These are phyloP conservation scores for Pythium sukuiense DNA, from an alignment of 352 stramenopile genomes.

Conservation along the genomic window DNA sequence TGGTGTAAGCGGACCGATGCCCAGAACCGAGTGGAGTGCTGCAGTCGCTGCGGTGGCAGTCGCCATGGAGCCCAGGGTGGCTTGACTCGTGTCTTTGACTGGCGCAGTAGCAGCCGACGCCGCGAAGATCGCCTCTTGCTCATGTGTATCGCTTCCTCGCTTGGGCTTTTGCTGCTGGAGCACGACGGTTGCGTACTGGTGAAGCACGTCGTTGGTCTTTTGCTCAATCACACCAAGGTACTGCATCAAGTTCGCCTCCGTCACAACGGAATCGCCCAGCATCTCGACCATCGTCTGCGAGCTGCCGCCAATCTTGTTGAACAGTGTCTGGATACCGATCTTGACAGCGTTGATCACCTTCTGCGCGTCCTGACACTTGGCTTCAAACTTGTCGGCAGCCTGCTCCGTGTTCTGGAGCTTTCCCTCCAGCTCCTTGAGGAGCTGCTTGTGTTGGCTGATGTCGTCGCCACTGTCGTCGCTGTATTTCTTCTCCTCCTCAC, in stretches of 20 bases:
- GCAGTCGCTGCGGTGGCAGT: slow-evolving; percentile 25
- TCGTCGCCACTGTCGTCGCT: slow-evolving; percentile 82
- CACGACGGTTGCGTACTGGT: slow-evolving; percentile 71
- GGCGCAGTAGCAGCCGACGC: slow-evolving; percentile 14
- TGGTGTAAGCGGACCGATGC: slow-evolving; percentile 78
- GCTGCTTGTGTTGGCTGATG: slow-evolving; percentile 88
- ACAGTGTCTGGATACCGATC: slow-evolving; percentile 68
- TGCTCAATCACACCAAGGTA: slow-evolving; percentile 95
- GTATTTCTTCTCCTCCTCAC: slow-evolving; percentile 86
- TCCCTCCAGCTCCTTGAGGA: slow-evolving; percentile 87
- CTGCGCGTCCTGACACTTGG: slow-evolving; percentile 86
- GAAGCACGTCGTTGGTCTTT: slow-evolving; percentile 91
- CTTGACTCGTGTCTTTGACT: slow-evolving; percentile 1
- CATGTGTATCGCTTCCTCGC: slow-evolving; percentile 32
- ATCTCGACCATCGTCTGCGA: slow-evolving; percentile 82
- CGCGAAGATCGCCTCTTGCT: slow-evolving; percentile 45
- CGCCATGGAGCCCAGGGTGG: slow-evolving; percentile 20
- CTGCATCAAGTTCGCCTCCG: slow-evolving; percentile 94
- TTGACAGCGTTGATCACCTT: slow-evolving; percentile 92
- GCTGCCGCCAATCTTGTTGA: slow-evolving; percentile 84
- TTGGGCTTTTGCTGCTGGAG: slow-evolving; percentile 44
- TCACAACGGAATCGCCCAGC: slow-evolving; percentile 85
- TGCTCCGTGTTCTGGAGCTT: slow-evolving; percentile 78
- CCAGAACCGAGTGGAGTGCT: slow-evolving; percentile 72
- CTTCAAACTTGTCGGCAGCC: slow-evolving; percentile 89